Evolutionary conservation across 176 grass and related monocot species (phyloP).

Genomic region (Miscanthus lutarioriparius): DNA sequence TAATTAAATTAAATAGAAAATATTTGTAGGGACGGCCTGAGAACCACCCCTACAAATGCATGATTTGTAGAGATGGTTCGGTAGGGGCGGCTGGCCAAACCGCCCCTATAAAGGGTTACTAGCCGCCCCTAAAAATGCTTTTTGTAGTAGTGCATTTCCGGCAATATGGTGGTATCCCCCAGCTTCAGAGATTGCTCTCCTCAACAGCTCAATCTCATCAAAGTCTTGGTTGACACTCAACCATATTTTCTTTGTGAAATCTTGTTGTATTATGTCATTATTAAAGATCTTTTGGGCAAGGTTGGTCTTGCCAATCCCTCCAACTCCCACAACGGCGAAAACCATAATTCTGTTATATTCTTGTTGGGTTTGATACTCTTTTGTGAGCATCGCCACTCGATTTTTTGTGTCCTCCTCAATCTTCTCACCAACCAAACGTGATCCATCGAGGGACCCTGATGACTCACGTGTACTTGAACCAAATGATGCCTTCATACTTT

Average conservation of each 20-base stretch:
- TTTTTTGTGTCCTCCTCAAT: background rate
- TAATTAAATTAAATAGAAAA: too few species aligned
- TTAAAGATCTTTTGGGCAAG: slow-evolving; percentile 12
- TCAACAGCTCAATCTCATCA: background rate
- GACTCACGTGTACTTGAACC: background rate
- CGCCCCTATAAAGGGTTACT: too few species aligned
- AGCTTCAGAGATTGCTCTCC: background rate
- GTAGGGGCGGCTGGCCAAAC: too few species aligned
- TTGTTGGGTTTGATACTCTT: background rate
- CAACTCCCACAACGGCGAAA: slow-evolving; percentile 12
- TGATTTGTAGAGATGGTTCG: too few species aligned
- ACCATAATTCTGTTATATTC: background rate
- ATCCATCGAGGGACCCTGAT: background rate
- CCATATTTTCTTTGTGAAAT: slow-evolving; percentile 13
- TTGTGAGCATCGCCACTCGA: background rate
- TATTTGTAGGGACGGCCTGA: too few species aligned
- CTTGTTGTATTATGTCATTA: background rate
- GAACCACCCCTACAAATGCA: too few species aligned
- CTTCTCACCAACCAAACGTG: background rate
- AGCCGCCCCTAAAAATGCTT: too few species aligned
- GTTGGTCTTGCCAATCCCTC: slow-evolving; percentile 33
- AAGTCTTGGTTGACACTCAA: background rate
- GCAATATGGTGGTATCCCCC: background rate
- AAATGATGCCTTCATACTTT: background rate
- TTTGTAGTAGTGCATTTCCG: background rate